phyloP scores from a whole-genome alignment of 2,329 filamentous ascomycete genomes.

The Pseudopyricularia javanii region DNA sequence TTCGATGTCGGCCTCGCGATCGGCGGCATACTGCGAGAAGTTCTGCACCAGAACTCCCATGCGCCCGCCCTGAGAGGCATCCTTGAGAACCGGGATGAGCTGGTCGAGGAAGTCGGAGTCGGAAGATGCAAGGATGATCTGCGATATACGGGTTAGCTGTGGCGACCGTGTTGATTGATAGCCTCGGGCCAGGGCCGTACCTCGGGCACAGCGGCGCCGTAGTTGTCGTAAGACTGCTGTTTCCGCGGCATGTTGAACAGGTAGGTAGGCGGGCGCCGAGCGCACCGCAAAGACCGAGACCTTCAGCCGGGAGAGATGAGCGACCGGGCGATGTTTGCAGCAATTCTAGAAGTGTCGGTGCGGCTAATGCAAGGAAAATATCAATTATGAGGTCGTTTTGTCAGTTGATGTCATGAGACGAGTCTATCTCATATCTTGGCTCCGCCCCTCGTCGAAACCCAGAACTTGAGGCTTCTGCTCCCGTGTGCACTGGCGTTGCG shows the following conservation, averaged over 20 bases:
- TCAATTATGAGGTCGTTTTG: too few species aligned
- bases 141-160: neutral
- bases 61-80: conserved; percentile 67
- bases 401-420: neutral
- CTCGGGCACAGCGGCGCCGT: conserved; percentile 13
- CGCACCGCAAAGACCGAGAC: neutral
- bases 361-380: too few species aligned
- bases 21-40: conserved; percentile 68
- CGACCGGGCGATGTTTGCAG: too few species aligned
- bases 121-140: conserved; percentile 89
- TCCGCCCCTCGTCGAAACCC: neutral
- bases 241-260: conserved; percentile 11
- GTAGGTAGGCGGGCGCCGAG: neutral
- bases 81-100: conserved; percentile 84
- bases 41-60: conserved; percentile 64
- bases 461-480: neutral
- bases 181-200: conserved; percentile 5
- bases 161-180: neutral
- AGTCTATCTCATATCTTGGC: neutral
- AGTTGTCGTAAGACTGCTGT: conserved; percentile 13
- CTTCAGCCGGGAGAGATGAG: neutral
- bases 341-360: too few species aligned
- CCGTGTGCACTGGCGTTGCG: neutral
- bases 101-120: conserved; percentile 94
- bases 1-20: conserved; percentile 86